phyloP scores from a whole-genome alignment of 495 filamentous ascomycete genomes.

The Apodospora peruviana region DNA sequence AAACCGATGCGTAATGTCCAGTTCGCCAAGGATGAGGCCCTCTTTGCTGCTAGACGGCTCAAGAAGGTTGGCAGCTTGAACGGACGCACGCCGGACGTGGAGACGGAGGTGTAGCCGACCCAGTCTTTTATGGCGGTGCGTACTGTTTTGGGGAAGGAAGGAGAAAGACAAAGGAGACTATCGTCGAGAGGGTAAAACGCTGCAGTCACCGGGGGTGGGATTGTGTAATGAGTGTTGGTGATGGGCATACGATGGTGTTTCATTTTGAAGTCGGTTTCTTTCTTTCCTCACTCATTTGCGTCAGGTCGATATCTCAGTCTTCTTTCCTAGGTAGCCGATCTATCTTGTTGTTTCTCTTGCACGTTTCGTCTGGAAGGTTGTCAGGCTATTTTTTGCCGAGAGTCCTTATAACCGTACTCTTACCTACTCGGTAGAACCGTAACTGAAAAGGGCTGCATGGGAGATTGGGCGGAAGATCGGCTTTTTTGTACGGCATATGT shows the following conservation, averaged over 20 bases:
- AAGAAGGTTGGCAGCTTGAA: conserved; percentile 50
- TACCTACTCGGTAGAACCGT: no score
- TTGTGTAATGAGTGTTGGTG: neutral
- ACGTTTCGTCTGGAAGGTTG: no score
- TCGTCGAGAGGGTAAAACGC: neutral
- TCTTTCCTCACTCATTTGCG: neutral
- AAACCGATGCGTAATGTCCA: conserved; percentile 60
- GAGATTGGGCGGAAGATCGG: no score
- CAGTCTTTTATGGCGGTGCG: neutral
- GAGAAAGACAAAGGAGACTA: neutral
- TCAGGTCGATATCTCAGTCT: no score
- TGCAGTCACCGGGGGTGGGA: no score
- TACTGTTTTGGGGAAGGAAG: neutral
- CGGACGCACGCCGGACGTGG: conserved; percentile 63
- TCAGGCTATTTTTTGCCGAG: no score
- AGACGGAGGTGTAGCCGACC: conserved; percentile 55
- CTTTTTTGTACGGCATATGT: no score
- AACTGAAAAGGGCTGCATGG: no score
- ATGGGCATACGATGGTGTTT: neutral
- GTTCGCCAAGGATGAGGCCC: conserved; percentile 67
- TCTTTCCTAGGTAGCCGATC: no score
- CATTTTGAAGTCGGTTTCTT: neutral
- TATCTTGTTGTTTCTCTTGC: no score
- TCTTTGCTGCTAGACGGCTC: conserved; percentile 54
- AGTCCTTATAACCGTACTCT: no score